Base-by-base conservation (phyloP, 1,284 basidiomycete species). In the Sanguinoderma infundibulare region DNA sequence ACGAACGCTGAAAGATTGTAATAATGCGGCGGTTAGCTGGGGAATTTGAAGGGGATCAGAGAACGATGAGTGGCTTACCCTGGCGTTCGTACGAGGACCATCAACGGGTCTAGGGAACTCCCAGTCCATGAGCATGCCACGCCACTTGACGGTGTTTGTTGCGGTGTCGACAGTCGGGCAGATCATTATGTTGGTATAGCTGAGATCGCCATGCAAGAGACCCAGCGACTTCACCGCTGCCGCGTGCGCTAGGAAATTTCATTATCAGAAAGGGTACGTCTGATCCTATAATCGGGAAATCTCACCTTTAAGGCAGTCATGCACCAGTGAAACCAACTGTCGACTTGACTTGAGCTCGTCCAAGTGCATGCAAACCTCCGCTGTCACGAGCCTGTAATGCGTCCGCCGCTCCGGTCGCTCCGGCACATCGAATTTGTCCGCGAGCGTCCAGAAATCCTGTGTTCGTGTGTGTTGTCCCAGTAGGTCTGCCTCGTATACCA, bases 81-180 rank as follows among this genome's bases (percentile, higher is more conserved):
- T 20, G n/a, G n/a, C n/a, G n/a, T n/a, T n/a, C n/a, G n/a, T n/a
- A n/a, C n/a, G n/a, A n/a, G n/a, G n/a, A n/a, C n/a, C n/a, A n/a
- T n/a, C n/a, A n/a, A 38, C 26, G 52, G 44, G 46, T 49, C 46
- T 14, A 26, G 46, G 46, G 46, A 49, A 49, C 51, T 63, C 61
- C 61, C 57, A 63, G 36, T 63, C 57, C 26, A 63, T 63, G 20
- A 63, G 54, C 53, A 59, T 56, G 2, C 57, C 57, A 3, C 26
- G 22, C 54, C 54, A 63, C 3, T 51, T 51, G 1, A 63, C 38
- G 30, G 53, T 46, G 26, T 55, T 53, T 53, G 51, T 10, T 40
- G 28, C 30, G 7, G 26, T 3, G 8, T 38, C 9, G 26, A 54
- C 20, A 2, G 22, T 57, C 0, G 57, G 61, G 30, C 28, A 35